These are phyloP conservation scores for Chrysanthemum lavandulifolium DNA, from an alignment of 129 eudicot genomes.

Conservation along the genomic window DNA sequence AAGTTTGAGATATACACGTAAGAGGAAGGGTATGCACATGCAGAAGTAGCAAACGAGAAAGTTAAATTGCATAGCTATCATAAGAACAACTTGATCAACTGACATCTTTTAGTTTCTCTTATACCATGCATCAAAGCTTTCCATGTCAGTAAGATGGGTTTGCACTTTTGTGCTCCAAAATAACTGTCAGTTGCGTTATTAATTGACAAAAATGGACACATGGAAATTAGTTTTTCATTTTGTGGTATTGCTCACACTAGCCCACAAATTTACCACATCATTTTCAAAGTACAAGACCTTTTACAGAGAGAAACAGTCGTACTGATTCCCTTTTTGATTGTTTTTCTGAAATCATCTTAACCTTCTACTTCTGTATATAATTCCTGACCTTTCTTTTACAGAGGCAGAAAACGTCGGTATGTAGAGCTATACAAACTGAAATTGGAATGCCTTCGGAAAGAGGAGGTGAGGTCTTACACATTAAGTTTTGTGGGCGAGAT, in stretches of 20 bases:
- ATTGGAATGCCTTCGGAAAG: constrained; percentile 74
- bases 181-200: no score
- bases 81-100: no score
- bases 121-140: no score
- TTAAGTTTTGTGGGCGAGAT: background rate
- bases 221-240: no score
- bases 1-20: no score
- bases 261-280: background rate
- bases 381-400: constrained; percentile 34
- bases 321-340: background rate
- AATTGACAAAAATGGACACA: no score
- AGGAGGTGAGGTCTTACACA: constrained; percentile 54
- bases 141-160: no score
- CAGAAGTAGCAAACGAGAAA: no score
- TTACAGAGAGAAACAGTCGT: constrained; percentile 12
- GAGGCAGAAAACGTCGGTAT: constrained; percentile 68
- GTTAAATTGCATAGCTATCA: no score
- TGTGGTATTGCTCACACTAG: background rate
- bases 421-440: constrained; percentile 80
- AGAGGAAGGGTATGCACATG: no score
- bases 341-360: constrained; percentile 1
- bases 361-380: constrained; percentile 10
- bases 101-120: no score
- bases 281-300: constrained; percentile 12
- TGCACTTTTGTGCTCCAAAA: no score